Evolutionary conservation across 1,284 basidiomycete genomes (phyloP), one percentile per base, ranked within the genome.

Genomic region (Cystobasidium slooffiae): DNA sequence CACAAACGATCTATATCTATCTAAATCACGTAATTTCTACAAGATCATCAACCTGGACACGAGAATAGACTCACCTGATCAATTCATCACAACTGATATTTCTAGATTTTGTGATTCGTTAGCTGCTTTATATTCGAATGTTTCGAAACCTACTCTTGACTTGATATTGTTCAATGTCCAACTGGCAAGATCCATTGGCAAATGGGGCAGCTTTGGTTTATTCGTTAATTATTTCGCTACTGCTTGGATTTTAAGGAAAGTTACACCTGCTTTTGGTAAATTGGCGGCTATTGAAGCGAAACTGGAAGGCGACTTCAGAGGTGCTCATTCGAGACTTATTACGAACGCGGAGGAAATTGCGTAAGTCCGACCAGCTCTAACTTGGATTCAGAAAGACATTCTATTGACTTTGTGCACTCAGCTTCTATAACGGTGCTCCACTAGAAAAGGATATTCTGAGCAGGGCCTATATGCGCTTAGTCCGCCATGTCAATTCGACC

Each of bases 311-410:
- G 94, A 97, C 79, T 98, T 97, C 81, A 86, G 95, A 44, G 88
- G 90, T 0, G 95, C 94, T 0, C 90, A 98, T 81, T 90, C 91
- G 0, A 84, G 95, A 31, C 87, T 97, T 5, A 94, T 92, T 3
- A 86, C 94, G 75, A 95, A 97, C 80, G 89, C 91, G 16, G 95
- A 99, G 81, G 95, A 99, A 82, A 88, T 99, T 58, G 94, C 95
- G 88, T 90, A 78, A 80, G 90, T 87, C 62, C 9, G 24, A 16
- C 9, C 31, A 4, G 2, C 4, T 10, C 1, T 46, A 1, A 3
- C 22, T 20, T 8, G 12, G 14, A 14, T 12, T 9, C 47, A 16
- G 31, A 18, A 37, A 49, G 41, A 52, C 59, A 18, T 49, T 6
- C n/a, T 51, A 22, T 10, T 51, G 20, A 37, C 44, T 59, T 56